Evolutionary conservation across 345 rosid species (phyloP).

Genomic region (Triadica sebifera): DNA sequence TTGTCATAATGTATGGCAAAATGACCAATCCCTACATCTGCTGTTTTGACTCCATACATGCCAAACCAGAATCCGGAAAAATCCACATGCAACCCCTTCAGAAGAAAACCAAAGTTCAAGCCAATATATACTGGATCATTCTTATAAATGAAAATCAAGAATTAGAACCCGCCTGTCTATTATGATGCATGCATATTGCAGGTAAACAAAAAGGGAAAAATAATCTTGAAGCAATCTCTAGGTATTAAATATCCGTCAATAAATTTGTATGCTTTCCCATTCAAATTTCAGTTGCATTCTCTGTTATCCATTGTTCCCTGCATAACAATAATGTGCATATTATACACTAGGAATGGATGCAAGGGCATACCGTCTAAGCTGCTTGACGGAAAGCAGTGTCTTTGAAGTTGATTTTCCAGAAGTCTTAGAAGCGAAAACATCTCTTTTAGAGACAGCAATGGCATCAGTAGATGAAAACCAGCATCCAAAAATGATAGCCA

Average conservation of each 20-base stretch:
- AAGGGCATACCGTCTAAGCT: conserved; percentile 73
- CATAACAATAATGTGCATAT: background rate
- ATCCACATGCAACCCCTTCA: background rate
- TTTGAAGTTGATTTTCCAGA: conserved; percentile 87
- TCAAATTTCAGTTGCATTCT: conserved; percentile 8
- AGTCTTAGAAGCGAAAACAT: conserved; percentile 60
- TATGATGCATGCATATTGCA: background rate
- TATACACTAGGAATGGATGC: conserved; percentile 73
- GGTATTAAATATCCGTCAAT: background rate
- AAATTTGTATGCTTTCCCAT: background rate
- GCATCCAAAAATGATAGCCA: conserved; percentile 51
- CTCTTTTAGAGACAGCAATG: conserved; percentile 60
- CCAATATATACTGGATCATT: background rate
- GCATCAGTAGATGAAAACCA: conserved; percentile 39
- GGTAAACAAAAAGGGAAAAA: background rate
- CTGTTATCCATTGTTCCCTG: background rate
- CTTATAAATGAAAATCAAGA: background rate
- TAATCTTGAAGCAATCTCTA: background rate
- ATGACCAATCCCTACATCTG: background rate
- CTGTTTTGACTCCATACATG: conserved; percentile 3
- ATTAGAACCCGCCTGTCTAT: background rate
- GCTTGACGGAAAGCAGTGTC: conserved; percentile 64
- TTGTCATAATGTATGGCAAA: background rate
- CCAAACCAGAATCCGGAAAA: conserved; percentile 6
- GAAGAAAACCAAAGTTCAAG: background rate